Base-by-base conservation (phyloP, 2,329 filamentous ascomycete genomes). In the Hymenoscyphus infarciens region DNA sequence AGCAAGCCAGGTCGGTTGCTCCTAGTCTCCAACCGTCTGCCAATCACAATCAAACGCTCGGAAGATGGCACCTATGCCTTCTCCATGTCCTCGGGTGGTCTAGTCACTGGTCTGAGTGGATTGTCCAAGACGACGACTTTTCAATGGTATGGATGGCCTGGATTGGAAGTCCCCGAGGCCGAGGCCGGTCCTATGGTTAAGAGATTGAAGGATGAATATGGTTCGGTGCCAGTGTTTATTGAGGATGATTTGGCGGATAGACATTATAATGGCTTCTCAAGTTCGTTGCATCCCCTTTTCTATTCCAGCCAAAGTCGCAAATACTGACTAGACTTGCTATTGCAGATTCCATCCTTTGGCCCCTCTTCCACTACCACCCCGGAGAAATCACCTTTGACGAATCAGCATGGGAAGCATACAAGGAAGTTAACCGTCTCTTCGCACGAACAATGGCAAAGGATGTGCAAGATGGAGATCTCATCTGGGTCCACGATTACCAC, bases 401-500 rank as follows among this genome's bases (percentile, higher is more conserved):
- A 78, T 89, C 88, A 52, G 90, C 92, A 3, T 99, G 95, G 95
- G 84, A 88, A 27, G 94, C 92, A 59, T 98, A 98, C 80, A 88
- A 88, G 72, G 90, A 97, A 74, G 94, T 96, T 68, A 99, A 98
- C 78, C 86, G 89, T 56, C 83, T 96, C 7, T 99, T 98, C 73
- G 94, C 95, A 63, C 88, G 94, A 78, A 88, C 90, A 15, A 89
- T 99, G 68, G 87, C 90, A 61, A 88, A 89, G 70, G 91, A 97
- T 71, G 91, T 97, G 11, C 85, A 93, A 75, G 94, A 98, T 75
- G 93, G 92, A 61, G 95, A 99, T 77, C 80, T 97, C 72, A 89
- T 99, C 72, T 99, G 95, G 95, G 91, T 99, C 5, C 95, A 99
- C 76, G 95, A 99, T 77, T 99, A 98, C 79, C 95, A 99, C 77